These are phyloP conservation scores for Protea cynaroides DNA, from an alignment of 164 flowering plant genomes.

Conservation along the genomic window DNA sequence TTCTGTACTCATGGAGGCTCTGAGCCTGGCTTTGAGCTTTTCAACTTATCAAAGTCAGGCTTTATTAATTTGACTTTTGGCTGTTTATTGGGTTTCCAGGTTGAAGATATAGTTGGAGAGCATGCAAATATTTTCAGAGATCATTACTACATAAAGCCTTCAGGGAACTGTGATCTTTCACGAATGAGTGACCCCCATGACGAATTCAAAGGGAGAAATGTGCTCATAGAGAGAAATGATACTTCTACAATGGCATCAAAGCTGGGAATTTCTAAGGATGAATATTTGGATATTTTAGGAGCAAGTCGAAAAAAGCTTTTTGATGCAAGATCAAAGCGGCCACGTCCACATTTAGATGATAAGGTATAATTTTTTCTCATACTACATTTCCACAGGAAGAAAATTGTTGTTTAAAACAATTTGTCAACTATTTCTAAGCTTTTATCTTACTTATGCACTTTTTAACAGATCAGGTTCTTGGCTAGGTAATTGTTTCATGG, in stretches of 20 bases:
- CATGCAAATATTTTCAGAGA: slow-evolving; percentile 64
- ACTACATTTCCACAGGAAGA: background rate
- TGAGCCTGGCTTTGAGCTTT: background rate
- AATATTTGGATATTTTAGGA: slow-evolving; percentile 60
- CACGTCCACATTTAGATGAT: slow-evolving; percentile 90
- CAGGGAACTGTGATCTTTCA: slow-evolving; percentile 92
- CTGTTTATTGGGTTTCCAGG: slow-evolving; percentile 26
- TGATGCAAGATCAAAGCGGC: slow-evolving; percentile 55
- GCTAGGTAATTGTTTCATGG: slow-evolving; percentile 93
- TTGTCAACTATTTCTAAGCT: background rate
- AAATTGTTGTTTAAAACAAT: background rate
- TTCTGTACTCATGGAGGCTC: too few relatives aligned
- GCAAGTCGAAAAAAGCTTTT: slow-evolving; percentile 55
- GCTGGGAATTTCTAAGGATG: slow-evolving; percentile 40
- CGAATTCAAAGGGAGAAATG: slow-evolving; percentile 79
- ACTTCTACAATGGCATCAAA: slow-evolving; percentile 57
- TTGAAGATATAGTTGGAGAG: slow-evolving; percentile 71
- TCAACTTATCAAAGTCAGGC: background rate
- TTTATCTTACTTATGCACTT: slow-evolving; percentile 8
- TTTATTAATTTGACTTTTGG: background rate
- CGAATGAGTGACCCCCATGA: slow-evolving; percentile 84
- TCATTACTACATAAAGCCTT: slow-evolving; percentile 73
- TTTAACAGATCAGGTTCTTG: slow-evolving; percentile 16
- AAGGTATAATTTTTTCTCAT: slow-evolving; percentile 46
- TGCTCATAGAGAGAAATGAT: slow-evolving; percentile 64